phyloP scores from a whole-genome alignment of 345 rosid species.

The Cochlearia excelsa region DNA sequence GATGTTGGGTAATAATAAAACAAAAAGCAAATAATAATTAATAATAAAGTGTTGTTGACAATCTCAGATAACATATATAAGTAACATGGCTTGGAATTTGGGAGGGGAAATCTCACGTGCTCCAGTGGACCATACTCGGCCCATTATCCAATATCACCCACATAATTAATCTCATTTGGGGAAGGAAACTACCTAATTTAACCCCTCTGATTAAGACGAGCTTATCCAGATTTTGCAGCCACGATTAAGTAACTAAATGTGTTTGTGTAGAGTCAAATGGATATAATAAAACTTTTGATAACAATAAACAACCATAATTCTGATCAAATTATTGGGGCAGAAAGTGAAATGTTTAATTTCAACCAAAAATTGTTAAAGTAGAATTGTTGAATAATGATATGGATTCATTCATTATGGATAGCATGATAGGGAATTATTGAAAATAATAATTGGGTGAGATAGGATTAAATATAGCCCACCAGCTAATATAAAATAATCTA shows the following conservation, averaged over 20 bases:
- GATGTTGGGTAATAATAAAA: too few species aligned
- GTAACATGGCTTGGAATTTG: too few species aligned
- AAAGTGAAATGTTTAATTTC: conserved; percentile 10
- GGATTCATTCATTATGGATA: conserved; percentile 16
- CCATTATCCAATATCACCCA: too few species aligned
- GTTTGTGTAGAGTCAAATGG: conserved; percentile 14
- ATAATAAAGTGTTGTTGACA: too few species aligned
- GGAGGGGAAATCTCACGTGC: too few species aligned
- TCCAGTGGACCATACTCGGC: too few species aligned
- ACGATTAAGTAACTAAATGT: not conserved
- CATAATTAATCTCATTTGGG: too few species aligned
- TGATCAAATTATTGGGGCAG: conserved; percentile 11
- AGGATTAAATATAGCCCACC: conserved; percentile 2
- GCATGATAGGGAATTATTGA: conserved; percentile 6
- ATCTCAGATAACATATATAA: too few species aligned
- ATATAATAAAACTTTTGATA: not conserved
- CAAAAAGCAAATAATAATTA: too few species aligned
- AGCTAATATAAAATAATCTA: conserved; percentile 2
- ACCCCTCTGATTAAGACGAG: too few species aligned
- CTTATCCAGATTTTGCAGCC: too few species aligned
- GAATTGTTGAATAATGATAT: conserved; percentile 27
- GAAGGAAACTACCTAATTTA: too few species aligned
- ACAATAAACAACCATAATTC: not conserved
- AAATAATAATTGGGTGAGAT: conserved; percentile 28
- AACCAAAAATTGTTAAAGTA: conserved; percentile 1